A percentile compares a stretch with the other conserved stretches of the same genome.
These are phyloP conservation scores for Fraxinus sp. DNA, from an alignment of 305 asterid genomes.

Conservation along the genomic window DNA sequence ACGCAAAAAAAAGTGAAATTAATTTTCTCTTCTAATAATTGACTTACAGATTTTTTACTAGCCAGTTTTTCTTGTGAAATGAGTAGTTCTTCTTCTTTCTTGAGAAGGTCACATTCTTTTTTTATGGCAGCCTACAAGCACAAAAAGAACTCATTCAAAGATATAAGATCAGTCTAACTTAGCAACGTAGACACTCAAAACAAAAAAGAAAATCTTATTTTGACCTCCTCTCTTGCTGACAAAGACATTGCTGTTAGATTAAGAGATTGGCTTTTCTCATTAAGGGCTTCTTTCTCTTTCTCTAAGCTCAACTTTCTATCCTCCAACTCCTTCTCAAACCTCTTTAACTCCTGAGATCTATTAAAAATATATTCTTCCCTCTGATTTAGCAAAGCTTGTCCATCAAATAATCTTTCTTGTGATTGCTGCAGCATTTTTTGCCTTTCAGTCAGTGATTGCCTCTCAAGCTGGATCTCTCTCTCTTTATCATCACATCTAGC, in stretches of 20 bases:
- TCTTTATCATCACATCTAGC: conserved; percentile 79
- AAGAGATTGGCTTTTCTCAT: conserved; percentile 53
- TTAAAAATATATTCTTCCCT: conserved; percentile 70
- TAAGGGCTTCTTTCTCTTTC: conserved; percentile 47
- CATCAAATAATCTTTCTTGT: conserved; percentile 75
- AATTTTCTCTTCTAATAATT: neutral
- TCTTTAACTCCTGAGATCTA: conserved; percentile 65
- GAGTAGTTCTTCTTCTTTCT: conserved; percentile 75
- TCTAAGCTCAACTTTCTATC: conserved; percentile 50
- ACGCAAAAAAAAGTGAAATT: neutral
- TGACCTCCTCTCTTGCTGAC: conserved; percentile 81
- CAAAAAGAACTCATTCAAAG: neutral
- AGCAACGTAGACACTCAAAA: conserved; percentile 16
- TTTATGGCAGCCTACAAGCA: conserved; percentile 51
- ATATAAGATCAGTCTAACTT: conserved; percentile 19
- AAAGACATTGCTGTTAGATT: conserved; percentile 58
- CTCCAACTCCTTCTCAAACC: conserved; percentile 62
- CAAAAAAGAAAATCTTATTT: conserved; percentile 16
- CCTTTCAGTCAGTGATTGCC: conserved; percentile 72
- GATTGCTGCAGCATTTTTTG: conserved; percentile 70
- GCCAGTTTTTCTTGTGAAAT: conserved; percentile 60
- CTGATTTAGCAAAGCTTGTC: conserved; percentile 77
- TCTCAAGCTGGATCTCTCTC: conserved; percentile 74
- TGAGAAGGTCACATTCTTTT: conserved; percentile 59
- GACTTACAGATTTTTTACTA: conserved; percentile 75